phyloP scores from a whole-genome alignment of 257 asterid species.

The Hygrophila difformis region DNA sequence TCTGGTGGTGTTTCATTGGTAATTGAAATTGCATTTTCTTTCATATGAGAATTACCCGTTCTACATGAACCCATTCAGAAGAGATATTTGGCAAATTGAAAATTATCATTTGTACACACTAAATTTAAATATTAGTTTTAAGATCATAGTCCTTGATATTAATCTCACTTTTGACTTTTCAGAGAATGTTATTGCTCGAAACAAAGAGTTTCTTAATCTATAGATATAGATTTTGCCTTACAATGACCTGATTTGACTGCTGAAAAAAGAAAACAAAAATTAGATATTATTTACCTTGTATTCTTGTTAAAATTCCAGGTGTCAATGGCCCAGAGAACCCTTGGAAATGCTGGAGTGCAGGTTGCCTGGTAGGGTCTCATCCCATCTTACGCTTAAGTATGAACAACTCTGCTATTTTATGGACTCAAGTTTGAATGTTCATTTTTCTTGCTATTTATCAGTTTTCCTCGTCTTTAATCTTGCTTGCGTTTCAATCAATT shows the following conservation, averaged over 20 bases:
- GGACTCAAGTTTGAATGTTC: neutral
- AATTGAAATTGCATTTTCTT: conserved; percentile 16
- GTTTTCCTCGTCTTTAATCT: neutral
- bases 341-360: conserved; percentile 80
- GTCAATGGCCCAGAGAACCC: conserved; percentile 88
- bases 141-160: conserved; percentile 1
- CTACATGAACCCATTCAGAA: conserved; percentile 6
- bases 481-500: neutral
- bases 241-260: conserved; percentile 6
- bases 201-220: no score
- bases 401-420: neutral
- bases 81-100: neutral
- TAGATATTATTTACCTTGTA: conserved; percentile 7
- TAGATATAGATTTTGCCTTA: no score
- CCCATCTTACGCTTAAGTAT: conserved; percentile 4
- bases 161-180: neutral
- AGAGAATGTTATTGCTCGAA: no score
- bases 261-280: conserved; percentile 3
- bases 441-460: neutral
- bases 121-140: neutral
- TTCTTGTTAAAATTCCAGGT: conserved; percentile 46
- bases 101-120: neutral
- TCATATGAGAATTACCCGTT: conserved; percentile 6
- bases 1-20: conserved; percentile 96
- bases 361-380: conserved; percentile 55